These are phyloP conservation scores for Durotheca rogersii DNA, from an alignment of 495 filamentous ascomycete genomes.

Conservation along the genomic window DNA sequence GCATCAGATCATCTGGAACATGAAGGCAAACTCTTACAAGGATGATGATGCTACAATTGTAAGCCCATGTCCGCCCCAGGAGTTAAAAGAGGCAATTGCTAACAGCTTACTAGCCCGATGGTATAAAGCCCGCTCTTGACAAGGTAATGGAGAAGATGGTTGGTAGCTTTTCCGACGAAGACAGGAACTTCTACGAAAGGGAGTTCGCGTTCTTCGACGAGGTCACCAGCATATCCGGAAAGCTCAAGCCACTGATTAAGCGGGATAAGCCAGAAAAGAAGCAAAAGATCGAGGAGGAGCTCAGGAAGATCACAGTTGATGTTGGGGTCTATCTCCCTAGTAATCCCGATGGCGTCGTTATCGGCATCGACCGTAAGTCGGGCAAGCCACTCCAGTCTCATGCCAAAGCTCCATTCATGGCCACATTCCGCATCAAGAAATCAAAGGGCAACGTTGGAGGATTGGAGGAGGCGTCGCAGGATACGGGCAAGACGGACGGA, in stretches of 20 bases:
- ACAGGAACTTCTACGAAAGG: conserved; percentile 85
- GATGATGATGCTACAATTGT: conserved; percentile 90
- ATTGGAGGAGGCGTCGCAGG: conserved; percentile 47
- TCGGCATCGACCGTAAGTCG: conserved; percentile 96
- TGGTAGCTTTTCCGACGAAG: conserved; percentile 72
- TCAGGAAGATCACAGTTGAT: conserved; percentile 93
- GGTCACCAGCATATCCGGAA: conserved; percentile 92
- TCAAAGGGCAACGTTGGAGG: conserved; percentile 55
- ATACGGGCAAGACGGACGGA: conserved; percentile 36
- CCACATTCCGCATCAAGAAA: conserved; percentile 94
- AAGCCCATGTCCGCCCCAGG: conserved; percentile 39
- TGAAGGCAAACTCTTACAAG: conserved; percentile 98
- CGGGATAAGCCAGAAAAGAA: conserved; percentile 95
- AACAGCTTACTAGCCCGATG: conserved; percentile 67
- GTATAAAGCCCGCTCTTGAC: conserved; percentile 89
- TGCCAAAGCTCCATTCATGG: conserved; percentile 98
- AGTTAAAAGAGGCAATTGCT: conserved; percentile 29
- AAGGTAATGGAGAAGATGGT: conserved; percentile 83
- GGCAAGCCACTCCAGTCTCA: conserved; percentile 97
- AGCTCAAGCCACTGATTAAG: conserved; percentile 91
- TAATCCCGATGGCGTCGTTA: conserved; percentile 93
- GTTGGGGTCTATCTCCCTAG: conserved; percentile 96
- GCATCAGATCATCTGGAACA: conserved; percentile 99
- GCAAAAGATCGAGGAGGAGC: conserved; percentile 97
- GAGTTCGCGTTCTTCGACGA: conserved; percentile 98